Base-by-base conservation (phyloP, 306 rosid genomes). In the Fragaria nilgerrensis region DNA sequence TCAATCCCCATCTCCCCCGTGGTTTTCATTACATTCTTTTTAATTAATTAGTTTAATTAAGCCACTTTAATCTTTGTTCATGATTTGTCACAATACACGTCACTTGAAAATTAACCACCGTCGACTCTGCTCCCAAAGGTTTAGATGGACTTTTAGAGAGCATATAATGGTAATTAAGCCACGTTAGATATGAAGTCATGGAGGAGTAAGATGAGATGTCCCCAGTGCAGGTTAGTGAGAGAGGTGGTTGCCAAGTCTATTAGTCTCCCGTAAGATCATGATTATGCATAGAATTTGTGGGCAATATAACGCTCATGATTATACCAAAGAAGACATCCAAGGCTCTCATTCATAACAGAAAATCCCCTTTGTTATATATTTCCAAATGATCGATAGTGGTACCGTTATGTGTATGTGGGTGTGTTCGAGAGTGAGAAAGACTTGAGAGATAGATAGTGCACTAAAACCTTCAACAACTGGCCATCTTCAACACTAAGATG, bases 241-340 rank as follows among this genome's bases (percentile, higher is more conserved):
- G 77, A 68, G 76, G 84, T 84, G 64, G 87, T 84, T 84, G 84
- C 48, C 37, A 19, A n/a, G 78, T 84, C 87, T 72, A 84, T 76
- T 80, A 67, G 78, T 74, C 76, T 72, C 73, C 55, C 32, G 64
- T 75, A 41, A 76, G 43, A 13, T 64, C 77, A 84, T 84, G 76
- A 80, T 80, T 84, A 80, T 76, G 58, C 43, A 39, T 64, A 20
- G 76, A 75, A 83, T 75, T 56, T 52, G 56, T 37, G 27, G n/a
- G 77, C 43, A 52, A 23, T 32, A 32, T 32, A 52, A 70, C 14
- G n/a, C 32, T 79, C 78, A 79, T 79, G 75, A 83, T 79, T 83
- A 69, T 70, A 59, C 71, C 63, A 37, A 75, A 78, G 77, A 83
- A 82, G 70, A 70, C 67, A 69, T 67, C 44, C 44, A 67, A 48